Base-by-base conservation (phyloP, 2,329 filamentous ascomycete species). In the Xylaria hypoxylon region DNA sequence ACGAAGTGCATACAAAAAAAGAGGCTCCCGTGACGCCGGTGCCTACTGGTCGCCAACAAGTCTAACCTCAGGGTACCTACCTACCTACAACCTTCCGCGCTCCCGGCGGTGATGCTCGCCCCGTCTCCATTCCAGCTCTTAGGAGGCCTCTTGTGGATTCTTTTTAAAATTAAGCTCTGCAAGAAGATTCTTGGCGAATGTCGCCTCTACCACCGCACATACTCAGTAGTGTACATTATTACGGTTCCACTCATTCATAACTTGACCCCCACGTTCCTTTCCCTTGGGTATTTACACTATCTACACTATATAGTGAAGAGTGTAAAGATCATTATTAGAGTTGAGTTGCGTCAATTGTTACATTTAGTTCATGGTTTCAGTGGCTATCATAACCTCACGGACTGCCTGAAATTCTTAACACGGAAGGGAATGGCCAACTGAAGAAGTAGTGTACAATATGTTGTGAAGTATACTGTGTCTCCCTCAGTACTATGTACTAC, bases 161-260 rank as follows among this genome's bases (percentile, higher is more conserved):
- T n/a, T 57, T 61, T 64, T 64, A 24, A 64, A 53, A 65, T 65
- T 56, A 65, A 62, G 63, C 63, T 65, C 52, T 24, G 40, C 47
- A 24, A 38, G 48, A 48, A n/a, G 11, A 2, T 38, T 47, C 53
- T 63, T 63, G 59, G 61, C 61, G 11, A 53, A 28, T 28, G 31
- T 53, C 33, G 38, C 52, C 35, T 45, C 44, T n/a, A 11, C 10
- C 38, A 48, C 59, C 40, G 28, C 50, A 47, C 28, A 55, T 38
- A 38, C n/a, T n/a, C n/a, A n/a, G n/a, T 51, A 51, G 28, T 22
- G 48, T 52, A 22, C 42, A 47, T 28, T 57, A 57, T 24, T n/a
- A 45, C 10, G 26, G 42, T 19, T 48, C 42, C 40, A 47, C 55
- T 48, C 5, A 5, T 48, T 11, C 19, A 51, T 51, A 51, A 51